Percentiles rank a stretch among this genome's conserved stretches.
These are phyloP conservation scores for Panicum virgatum DNA, from an alignment of 202 grass and related monocot species.

Conservation along the genomic window DNA sequence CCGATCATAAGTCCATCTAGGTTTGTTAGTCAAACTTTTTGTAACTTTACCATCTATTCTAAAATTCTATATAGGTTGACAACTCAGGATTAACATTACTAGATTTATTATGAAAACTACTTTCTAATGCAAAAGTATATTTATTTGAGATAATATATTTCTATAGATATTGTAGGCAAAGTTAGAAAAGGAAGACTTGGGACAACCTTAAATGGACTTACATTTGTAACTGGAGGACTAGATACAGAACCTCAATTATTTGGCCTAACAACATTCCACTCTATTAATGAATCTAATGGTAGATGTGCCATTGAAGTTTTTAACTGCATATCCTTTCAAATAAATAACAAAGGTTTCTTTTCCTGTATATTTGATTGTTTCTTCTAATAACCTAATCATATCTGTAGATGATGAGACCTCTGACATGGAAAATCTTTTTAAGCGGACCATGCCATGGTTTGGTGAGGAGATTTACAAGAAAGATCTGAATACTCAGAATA, in stretches of 20 bases:
- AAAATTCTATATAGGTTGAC: neutral
- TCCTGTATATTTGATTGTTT: neutral
- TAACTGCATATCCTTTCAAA: slow-evolving; percentile 6
- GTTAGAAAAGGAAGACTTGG: neutral
- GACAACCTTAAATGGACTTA: neutral
- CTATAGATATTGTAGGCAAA: neutral
- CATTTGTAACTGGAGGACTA: neutral
- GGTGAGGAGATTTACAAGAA: slow-evolving; percentile 74
- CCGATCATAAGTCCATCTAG: neutral
- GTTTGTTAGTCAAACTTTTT: neutral
- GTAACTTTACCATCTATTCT: neutral
- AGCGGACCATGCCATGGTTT: slow-evolving; percentile 74
- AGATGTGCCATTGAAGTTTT: slow-evolving; percentile 15
- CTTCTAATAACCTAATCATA: slow-evolving; percentile 19
- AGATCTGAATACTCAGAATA: slow-evolving; percentile 67
- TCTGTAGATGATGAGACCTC: slow-evolving; percentile 51
- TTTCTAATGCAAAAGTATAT: neutral
- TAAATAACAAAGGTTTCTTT: slow-evolving; percentile 1
- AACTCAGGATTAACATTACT: neutral
- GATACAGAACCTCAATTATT: neutral
- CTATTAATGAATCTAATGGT: slow-evolving; percentile 6
- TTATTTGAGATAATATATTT: neutral
- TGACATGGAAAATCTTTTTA: slow-evolving; percentile 75
- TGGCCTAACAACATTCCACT: neutral
- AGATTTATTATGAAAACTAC: neutral